A percentile compares a stretch with the other conserved stretches of the same genome.
Evolutionary conservation across 2,329 filamentous ascomycete genomes (phyloP).

Genomic region (Stagonosporopsis tanaceti): DNA sequence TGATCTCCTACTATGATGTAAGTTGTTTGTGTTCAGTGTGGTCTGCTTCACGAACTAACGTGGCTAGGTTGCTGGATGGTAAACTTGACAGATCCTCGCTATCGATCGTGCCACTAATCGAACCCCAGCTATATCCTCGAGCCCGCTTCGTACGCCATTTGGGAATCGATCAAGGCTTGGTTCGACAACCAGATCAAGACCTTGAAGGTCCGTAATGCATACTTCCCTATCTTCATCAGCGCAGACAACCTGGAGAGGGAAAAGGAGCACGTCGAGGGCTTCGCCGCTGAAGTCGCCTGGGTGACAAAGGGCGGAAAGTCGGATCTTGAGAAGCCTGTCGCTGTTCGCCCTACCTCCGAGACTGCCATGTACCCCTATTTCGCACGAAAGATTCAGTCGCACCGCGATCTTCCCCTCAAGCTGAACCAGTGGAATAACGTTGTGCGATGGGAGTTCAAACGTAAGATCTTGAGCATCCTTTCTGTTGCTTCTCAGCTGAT

Average conservation of each 20-base stretch:
- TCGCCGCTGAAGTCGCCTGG: conserved; percentile 91
- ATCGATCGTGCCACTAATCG: conserved; percentile 1
- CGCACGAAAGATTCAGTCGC: conserved; percentile 94
- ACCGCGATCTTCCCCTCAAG: conserved; percentile 91
- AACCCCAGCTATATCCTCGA: conserved; percentile 73
- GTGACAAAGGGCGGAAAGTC: conserved; percentile 91
- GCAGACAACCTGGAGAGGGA: conserved; percentile 81
- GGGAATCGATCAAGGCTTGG: conserved; percentile 69
- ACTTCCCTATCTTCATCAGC: conserved; percentile 92
- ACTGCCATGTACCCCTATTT: conserved; percentile 97
- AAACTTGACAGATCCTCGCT: neutral
- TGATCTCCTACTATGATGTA: conserved; percentile 96
- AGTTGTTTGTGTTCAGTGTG: neutral
- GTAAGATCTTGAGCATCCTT: conserved; percentile 6
- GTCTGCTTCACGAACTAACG: neutral
- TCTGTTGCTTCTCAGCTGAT: conserved; percentile 49
- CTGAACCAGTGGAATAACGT: conserved; percentile 99
- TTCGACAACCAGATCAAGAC: conserved; percentile 78
- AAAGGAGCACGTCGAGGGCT: conserved; percentile 97
- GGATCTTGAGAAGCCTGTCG: conserved; percentile 83
- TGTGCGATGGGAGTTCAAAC: conserved; percentile 97
- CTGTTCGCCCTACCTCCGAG: conserved; percentile 73
- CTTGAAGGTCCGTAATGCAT: conserved; percentile 93
- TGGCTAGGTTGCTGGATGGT: conserved; percentile 35
- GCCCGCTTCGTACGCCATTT: conserved; percentile 71